phyloP scores from a whole-genome alignment of 352 stramenopile species.

The Globisporangium carolinianum region DNA sequence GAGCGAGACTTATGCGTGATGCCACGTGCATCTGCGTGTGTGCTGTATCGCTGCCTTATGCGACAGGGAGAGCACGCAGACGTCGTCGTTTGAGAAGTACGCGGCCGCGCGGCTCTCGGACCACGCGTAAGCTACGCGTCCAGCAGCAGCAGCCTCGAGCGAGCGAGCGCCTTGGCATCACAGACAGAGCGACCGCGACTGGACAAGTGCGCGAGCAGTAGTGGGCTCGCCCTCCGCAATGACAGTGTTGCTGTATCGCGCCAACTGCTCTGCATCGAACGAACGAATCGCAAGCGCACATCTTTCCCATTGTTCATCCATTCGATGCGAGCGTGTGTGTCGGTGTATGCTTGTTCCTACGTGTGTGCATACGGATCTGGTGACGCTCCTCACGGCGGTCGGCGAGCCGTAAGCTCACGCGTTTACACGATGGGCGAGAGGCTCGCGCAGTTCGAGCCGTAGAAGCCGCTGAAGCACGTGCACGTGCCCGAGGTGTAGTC shows the following conservation, averaged over 20 bases:
- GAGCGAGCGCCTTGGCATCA: neutral
- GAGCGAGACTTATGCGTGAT: neutral
- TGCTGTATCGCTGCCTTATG: slow-evolving; percentile 1
- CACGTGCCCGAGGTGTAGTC: slow-evolving; percentile 62
- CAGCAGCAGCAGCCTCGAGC: neutral
- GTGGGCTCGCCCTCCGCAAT: too few relatives aligned
- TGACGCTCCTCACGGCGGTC: too few relatives aligned
- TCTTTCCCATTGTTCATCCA: neutral
- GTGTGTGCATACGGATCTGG: too few relatives aligned
- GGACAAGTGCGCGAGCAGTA: too few relatives aligned
- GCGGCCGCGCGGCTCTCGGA: slow-evolving; percentile 34
- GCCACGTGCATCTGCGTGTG: neutral
- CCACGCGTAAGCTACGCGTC: slow-evolving; percentile 28
- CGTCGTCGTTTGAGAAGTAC: slow-evolving; percentile 66
- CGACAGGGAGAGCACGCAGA: slow-evolving; percentile 34
- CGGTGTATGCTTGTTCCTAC: too few relatives aligned
- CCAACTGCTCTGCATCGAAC: neutral
- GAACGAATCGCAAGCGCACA: neutral
- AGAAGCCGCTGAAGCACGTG: slow-evolving; percentile 67
- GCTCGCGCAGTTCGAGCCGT: slow-evolving; percentile 73
- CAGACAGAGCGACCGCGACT: too few relatives aligned
- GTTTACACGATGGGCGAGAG: slow-evolving; percentile 37
- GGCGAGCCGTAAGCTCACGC: too few relatives aligned
- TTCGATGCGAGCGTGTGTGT: too few relatives aligned
- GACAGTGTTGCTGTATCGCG: too few relatives aligned